Percentiles rank a stretch among this genome's conserved stretches.
phyloP scores from a whole-genome alignment of 108 stramenopile genomes.

The Conticribra weissflogii region DNA sequence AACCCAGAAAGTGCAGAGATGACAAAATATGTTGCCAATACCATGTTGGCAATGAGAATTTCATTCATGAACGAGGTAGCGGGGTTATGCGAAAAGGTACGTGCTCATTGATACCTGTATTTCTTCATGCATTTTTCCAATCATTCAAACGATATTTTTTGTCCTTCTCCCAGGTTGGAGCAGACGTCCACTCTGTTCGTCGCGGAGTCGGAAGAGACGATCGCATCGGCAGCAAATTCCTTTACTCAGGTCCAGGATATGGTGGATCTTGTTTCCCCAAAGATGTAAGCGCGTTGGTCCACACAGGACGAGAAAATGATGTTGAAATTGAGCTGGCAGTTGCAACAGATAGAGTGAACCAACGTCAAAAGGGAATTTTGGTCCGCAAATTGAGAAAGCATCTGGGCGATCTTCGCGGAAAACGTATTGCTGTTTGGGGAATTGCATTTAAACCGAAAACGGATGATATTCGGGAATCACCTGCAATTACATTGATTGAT shows the following conservation, averaged over 20 bases:
- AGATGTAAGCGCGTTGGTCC: slow-evolving; percentile 8
- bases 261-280: slow-evolving; percentile 15
- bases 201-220: slow-evolving; percentile 13
- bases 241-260: slow-evolving; percentile 14
- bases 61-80: slow-evolving; percentile 83
- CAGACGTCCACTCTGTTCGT: slow-evolving; percentile 14
- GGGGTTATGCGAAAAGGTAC: slow-evolving; percentile 58
- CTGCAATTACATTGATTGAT: slow-evolving; percentile 16
- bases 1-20: slow-evolving; percentile 82
- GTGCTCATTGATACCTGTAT: neutral
- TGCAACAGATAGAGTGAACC: slow-evolving; percentile 19
- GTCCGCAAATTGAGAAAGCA: slow-evolving; percentile 17
- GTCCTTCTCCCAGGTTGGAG: slow-evolving; percentile 9
- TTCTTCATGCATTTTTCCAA: neutral
- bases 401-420: slow-evolving; percentile 13
- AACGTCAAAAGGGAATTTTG: slow-evolving; percentile 19
- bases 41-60: slow-evolving; percentile 83
- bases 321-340: slow-evolving; percentile 23
- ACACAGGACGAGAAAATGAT: slow-evolving; percentile 14
- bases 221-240: slow-evolving; percentile 8
- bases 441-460: slow-evolving; percentile 22
- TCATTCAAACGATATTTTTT: neutral
- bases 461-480: slow-evolving; percentile 20
- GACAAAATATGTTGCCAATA: slow-evolving; percentile 82
- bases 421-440: slow-evolving; percentile 10